A percentile compares a stretch with the other conserved stretches of the same genome.
Evolutionary conservation across 805 yeast species (phyloP).

Genomic region (Zygosaccharomyces bailii): DNA sequence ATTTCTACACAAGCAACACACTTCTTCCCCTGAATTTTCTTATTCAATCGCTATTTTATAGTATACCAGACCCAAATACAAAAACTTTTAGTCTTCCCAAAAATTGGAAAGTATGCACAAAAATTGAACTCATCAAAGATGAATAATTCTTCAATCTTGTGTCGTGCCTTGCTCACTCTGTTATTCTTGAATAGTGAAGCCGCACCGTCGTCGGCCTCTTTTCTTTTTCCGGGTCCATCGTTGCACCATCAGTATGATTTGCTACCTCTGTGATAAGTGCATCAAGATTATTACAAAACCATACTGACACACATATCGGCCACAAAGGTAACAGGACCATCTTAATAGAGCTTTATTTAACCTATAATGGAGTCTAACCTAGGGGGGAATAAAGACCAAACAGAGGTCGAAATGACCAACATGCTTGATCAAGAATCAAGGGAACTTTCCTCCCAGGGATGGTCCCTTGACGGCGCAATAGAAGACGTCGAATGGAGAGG

Average conservation of each 20-base stretch:
- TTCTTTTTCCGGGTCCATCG: constrained; percentile 2
- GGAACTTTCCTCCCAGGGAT: constrained; percentile 1
- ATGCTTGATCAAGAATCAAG: constrained; percentile 12
- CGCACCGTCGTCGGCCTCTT: constrained; percentile 2
- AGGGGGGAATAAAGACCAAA: constrained; percentile 9
- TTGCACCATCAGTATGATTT: not conserved
- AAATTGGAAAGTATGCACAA: not conserved
- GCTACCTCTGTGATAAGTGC: not conserved
- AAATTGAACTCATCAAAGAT: not conserved
- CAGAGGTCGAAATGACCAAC: constrained; percentile 13
- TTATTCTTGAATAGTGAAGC: too few species aligned
- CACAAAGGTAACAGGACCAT: too few species aligned
- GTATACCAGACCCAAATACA: too few species aligned
- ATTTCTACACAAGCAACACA: too few species aligned
- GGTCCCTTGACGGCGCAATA: constrained; percentile 2
- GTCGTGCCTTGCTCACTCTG: too few species aligned
- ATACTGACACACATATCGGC: too few species aligned
- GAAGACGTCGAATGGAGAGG: constrained; percentile 30
- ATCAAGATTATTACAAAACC: not conserved
- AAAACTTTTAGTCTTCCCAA: not conserved
- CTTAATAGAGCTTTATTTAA: too few species aligned
- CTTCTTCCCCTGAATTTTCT: too few species aligned
- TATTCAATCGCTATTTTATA: too few species aligned
- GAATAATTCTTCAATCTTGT: not conserved
- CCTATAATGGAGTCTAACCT: constrained; percentile 7